Conservation (phyloP, 164 flowering plant species). For the Vitis rupestris region DNA sequence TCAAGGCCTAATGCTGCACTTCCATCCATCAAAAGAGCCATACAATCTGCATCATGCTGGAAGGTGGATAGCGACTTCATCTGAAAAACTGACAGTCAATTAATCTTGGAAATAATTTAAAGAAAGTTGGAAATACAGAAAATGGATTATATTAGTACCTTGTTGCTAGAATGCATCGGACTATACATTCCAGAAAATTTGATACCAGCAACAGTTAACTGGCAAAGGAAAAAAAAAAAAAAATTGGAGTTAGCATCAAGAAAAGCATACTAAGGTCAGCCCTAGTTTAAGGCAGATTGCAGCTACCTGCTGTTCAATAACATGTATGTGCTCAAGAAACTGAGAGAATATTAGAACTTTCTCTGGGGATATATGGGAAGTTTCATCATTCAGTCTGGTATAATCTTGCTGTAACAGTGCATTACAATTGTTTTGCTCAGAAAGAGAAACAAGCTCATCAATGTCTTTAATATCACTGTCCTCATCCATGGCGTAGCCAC, state of each 20-base stretch:
- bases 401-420: constrained; percentile 16
- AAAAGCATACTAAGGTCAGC: background rate
- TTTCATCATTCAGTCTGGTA: constrained; percentile 12
- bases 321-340: constrained; percentile 97
- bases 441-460: constrained; percentile 20
- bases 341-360: constrained; percentile 96
- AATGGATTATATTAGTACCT: constrained; percentile 40
- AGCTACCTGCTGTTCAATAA: constrained; percentile 91
- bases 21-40: constrained; percentile 96
- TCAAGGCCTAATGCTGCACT: constrained; percentile 98
- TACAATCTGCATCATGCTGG: constrained; percentile 72
- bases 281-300: background rate
- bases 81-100: constrained; percentile 35
- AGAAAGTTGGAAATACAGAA: background rate
- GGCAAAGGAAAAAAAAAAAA: constrained; percentile 18
- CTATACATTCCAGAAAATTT: constrained; percentile 86
- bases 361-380: constrained; percentile 30
- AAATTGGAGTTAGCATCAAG: background rate
- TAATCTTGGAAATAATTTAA: constrained; percentile 4
- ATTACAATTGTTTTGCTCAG: constrained; percentile 15
- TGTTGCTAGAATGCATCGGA: constrained; percentile 86
- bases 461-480: constrained; percentile 4
- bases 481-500: constrained; percentile 20
- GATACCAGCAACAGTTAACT: constrained; percentile 76
- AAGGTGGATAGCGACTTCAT: constrained; percentile 73